phyloP scores from a whole-genome alignment of 768 basidiomycete species.

The Boletellus ananiceps region DNA sequence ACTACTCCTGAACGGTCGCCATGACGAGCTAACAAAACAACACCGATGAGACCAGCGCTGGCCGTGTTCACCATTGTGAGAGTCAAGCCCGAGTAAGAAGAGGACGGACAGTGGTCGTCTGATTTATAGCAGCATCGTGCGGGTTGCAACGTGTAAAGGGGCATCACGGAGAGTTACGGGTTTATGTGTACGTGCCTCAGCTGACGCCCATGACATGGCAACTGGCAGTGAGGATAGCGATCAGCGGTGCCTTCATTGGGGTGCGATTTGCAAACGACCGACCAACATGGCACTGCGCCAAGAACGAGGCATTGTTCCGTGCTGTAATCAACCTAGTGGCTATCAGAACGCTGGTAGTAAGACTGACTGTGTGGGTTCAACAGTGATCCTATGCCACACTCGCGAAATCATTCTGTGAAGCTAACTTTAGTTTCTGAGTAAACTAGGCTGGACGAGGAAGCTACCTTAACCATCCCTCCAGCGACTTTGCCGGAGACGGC shows the following conservation, averaged over 20 bases:
- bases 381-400: no score
- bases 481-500: no score
- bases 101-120: not conserved
- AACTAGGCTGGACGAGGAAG: no score
- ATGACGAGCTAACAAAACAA: conserved; percentile 70
- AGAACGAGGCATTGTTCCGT: no score
- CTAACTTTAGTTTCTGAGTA: no score
- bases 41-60: conserved; percentile 50
- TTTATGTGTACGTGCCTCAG: not conserved
- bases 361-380: not conserved
- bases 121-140: conserved; percentile 9
- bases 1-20: conserved; percentile 61
- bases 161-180: not conserved
- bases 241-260: not conserved
- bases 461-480: no score
- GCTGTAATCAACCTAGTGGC: not conserved
- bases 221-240: not conserved
- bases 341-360: not conserved
- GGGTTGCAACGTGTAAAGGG: not conserved
- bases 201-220: not conserved
- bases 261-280: not conserved
- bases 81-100: not conserved
- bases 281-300: not conserved
- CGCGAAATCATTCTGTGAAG: no score
- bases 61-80: conserved; percentile 25